Conservation (phyloP, 2,329 filamentous ascomycete genomes). For the Elsinoe perseae region DNA sequence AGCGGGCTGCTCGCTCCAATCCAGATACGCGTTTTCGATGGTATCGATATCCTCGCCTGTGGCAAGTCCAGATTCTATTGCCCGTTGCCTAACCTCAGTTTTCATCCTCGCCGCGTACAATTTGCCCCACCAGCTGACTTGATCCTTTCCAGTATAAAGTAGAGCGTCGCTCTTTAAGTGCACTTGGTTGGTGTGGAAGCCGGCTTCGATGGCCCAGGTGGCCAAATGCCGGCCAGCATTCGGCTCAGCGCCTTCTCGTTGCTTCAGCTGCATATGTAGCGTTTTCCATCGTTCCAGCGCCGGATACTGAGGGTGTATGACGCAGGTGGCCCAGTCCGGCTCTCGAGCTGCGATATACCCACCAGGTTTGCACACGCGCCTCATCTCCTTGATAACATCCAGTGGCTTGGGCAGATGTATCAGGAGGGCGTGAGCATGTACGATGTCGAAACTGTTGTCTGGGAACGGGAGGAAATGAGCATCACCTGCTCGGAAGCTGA, state of each 20-base stretch:
- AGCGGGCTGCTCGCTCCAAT: neutral
- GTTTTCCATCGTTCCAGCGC: slow-evolving; percentile 22
- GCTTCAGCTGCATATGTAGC: slow-evolving; percentile 15
- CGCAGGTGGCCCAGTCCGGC: slow-evolving; percentile 28
- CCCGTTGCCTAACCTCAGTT: neutral
- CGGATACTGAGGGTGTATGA: slow-evolving; percentile 23
- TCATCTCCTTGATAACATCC: neutral
- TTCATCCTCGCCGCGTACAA: neutral
- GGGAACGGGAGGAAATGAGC: neutral
- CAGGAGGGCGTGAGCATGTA: neutral
- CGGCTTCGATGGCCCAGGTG: slow-evolving; percentile 16
- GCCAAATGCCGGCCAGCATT: slow-evolving; percentile 17
- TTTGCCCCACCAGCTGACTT: neutral
- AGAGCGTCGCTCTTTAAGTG: neutral
- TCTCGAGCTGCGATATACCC: slow-evolving; percentile 30
- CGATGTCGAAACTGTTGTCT: neutral
- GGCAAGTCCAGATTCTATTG: neutral
- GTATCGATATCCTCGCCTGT: neutral
- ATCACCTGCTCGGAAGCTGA: neutral
- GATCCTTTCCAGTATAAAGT: neutral
- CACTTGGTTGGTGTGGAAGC: slow-evolving; percentile 15
- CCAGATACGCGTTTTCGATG: neutral
- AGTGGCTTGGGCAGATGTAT: neutral
- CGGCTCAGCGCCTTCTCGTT: slow-evolving; percentile 18
- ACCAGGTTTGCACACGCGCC: slow-evolving; percentile 27